Evolutionary conservation across 2,329 filamentous ascomycete species (phyloP), one percentile per base, ranked within the genome.

Genomic region (Colletotrichum sp.): DNA sequence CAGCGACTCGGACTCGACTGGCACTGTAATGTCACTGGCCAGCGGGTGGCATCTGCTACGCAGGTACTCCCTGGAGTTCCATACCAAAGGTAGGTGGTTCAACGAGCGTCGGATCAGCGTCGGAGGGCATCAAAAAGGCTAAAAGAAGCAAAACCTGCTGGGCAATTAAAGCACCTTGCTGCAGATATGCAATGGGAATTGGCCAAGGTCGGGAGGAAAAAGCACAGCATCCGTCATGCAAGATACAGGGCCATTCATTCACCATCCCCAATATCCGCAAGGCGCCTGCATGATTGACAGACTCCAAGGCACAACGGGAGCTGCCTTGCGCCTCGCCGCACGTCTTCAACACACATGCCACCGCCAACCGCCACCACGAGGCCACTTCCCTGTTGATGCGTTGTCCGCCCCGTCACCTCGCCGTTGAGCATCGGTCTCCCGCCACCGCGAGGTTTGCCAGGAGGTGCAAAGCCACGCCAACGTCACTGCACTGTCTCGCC

Each of bases 401-500:
- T 52, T 63, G 57, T 63, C 36, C 52, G 32, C 25, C 32, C 15
- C 32, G 29, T 44, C 32, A 57, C 49, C 52, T 32, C 25, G 22
- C 29, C 66, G 32, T 29, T 32, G 63, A 39, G 29, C n/a, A 44
- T 59, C 69, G 36, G 61, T 55, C 27, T 71, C 75, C 36, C 61
- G 66, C 71, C 72, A 66, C 52, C 49, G 15, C 27, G 30, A 69
- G 57, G 27, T 61, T 71, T 67, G 67, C 61, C n/a, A 52, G 55
- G 44, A 64, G 52, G 27, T 77, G 52, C 66, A 34, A 75, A 75
- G 75, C 63, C 69, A 73, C 63, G 16, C 39, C 61, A 66, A 77
- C 71, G 66, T 75, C 75, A 77, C 75, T 62, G 67, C 64, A 65
- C 74, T 73, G 72, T 77, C 63, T 67, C 34, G 44, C n/a, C 49